A percentile compares a stretch with the other conserved stretches of the same genome.
phyloP scores from a whole-genome alignment of 2,329 filamentous ascomycete species.

The Penicillium rolfsii region DNA sequence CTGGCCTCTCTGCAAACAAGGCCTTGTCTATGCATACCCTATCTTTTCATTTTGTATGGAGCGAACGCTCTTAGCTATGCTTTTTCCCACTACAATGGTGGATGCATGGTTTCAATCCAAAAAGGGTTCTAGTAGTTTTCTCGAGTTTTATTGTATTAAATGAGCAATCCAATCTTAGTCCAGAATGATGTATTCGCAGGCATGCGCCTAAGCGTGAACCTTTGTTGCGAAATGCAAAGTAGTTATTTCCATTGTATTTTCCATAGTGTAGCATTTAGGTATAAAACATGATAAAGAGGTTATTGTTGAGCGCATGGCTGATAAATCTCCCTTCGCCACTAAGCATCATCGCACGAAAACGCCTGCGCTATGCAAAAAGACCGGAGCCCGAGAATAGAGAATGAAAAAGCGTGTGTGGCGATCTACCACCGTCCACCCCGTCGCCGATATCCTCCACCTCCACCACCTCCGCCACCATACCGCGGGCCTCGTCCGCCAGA shows the following conservation, averaged over 20 bases:
- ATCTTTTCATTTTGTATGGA: background rate
- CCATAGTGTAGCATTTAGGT: slow-evolving; percentile 3
- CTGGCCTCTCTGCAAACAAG: slow-evolving; percentile 11
- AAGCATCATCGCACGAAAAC: slow-evolving; percentile 38
- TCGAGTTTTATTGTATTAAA: background rate
- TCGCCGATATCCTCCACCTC: slow-evolving; percentile 52
- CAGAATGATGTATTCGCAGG: background rate
- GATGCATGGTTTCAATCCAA: background rate
- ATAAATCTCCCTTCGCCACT: slow-evolving; percentile 29
- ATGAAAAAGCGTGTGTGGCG: slow-evolving; percentile 5
- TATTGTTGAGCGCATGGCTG: slow-evolving; percentile 27
- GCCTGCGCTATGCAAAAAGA: slow-evolving; percentile 49
- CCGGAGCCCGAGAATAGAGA: slow-evolving; percentile 18
- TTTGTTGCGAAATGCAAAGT: background rate
- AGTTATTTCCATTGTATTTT: background rate
- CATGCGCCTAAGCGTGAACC: background rate
- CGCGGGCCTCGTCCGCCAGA: slow-evolving; percentile 49
- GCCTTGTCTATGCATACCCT: slow-evolving; percentile 10
- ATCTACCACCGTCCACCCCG: slow-evolving; percentile 49
- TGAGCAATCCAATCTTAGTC: background rate
- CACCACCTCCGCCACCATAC: slow-evolving; percentile 47
- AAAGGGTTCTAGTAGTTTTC: background rate
- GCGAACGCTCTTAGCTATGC: background rate
- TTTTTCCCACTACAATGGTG: background rate
- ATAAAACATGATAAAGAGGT: slow-evolving; percentile 15